Percentiles rank a stretch among this genome's conserved stretches.
Conservation (phyloP, 192 early-diverging fungal species). For the Podila minutissima region DNA sequence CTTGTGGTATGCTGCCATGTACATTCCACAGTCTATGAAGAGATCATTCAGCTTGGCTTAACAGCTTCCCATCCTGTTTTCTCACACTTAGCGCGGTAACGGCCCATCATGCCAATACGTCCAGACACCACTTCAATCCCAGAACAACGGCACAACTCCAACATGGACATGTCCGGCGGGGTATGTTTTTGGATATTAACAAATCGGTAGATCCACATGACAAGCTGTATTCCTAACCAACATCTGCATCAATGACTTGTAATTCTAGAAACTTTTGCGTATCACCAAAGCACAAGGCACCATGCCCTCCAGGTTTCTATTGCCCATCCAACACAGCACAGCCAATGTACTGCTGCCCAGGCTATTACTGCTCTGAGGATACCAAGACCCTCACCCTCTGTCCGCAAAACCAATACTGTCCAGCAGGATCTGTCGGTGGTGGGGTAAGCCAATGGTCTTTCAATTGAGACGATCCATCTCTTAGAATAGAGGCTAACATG, state of each 20-base stretch:
- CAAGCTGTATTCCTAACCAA: neutral
- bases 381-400: slow-evolving; percentile 56
- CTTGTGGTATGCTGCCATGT: slow-evolving; percentile 17
- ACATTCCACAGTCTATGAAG: no score
- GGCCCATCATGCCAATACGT: slow-evolving; percentile 40
- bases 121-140: slow-evolving; percentile 22
- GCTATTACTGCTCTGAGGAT: slow-evolving; percentile 65
- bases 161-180: slow-evolving; percentile 43
- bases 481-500: no score
- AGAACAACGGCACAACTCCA: slow-evolving; percentile 17
- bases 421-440: slow-evolving; percentile 53
- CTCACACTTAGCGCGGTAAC: slow-evolving; percentile 9
- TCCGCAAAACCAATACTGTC: slow-evolving; percentile 64
- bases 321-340: slow-evolving; percentile 63
- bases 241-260: neutral
- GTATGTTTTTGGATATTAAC: slow-evolving; percentile 7
- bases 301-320: slow-evolving; percentile 56
- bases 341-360: slow-evolving; percentile 68
- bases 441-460: slow-evolving; percentile 9
- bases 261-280: slow-evolving; percentile 25
- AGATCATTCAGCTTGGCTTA: neutral
- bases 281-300: slow-evolving; percentile 40
- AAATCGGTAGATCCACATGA: neutral
- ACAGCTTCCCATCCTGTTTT: neutral
- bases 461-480: no score